Base-by-base conservation (phyloP, 2,329 filamentous ascomycete species). In the Colletotrichum sp. region DNA sequence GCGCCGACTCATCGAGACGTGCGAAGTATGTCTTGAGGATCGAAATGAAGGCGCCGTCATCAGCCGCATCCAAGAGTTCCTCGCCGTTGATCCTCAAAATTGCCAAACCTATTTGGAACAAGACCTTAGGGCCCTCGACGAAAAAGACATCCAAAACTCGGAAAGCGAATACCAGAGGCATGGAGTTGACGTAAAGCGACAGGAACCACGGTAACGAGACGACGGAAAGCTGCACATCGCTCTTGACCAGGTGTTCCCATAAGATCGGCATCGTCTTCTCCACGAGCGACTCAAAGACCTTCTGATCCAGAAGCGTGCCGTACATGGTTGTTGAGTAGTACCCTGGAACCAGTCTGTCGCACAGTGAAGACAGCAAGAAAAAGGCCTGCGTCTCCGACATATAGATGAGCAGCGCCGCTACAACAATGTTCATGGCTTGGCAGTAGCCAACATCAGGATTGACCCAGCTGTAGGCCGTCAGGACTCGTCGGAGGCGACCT, bases 271-370 rank as follows among this genome's bases (percentile, higher is more conserved):
- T 98, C 2, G 97, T 99, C 86, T 95, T 97, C 84, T 99, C 97
- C n/a, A 99, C 97, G 6, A 99, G 89, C 4, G 95, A 97, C 85
- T 99, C 97, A 80, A 99, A 99, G 16, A 99, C 97, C 79, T 97
- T 95, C 81, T 99, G 97, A 82, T 99, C 97, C 52, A 99, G 90
- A 7, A 99, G 89, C 1, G 97, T 99, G 79, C 97, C 97, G 85
- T 99, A 99, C 97, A 99, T 99, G 78, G 97, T 99, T 21, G 94
- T 97, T 7, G 96, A 98, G 84, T 99, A 99, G 87, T 99, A 99
- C 6, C 97, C 97, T 1, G 97, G 97, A 5, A 98, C 91, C 3
- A 99, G 89, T 62, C 96, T 93, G 83, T 98, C 96, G 87, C 97
- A 99, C 18, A 99, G 89, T 2, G 96, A 91, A 2, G 96, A 98